Evolutionary conservation across 2,329 filamentous ascomycete genomes (phyloP).

Genomic region (Alternaria sp.): DNA sequence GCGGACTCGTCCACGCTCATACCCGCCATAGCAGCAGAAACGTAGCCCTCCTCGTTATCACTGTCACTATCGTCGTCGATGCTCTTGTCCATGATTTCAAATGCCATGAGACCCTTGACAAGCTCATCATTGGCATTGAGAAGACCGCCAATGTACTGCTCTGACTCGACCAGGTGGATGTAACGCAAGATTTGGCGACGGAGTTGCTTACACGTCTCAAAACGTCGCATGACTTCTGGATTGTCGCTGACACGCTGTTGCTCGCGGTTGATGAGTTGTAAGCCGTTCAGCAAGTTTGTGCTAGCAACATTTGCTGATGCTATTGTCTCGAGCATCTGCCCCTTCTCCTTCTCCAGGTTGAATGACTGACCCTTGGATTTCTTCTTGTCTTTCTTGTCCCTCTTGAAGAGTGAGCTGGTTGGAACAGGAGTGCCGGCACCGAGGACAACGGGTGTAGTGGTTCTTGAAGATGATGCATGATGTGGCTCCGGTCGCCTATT

Average conservation of each 20-base stretch:
- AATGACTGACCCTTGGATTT: constrained; percentile 70
- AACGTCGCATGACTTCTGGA: constrained; percentile 73
- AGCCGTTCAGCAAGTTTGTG: constrained; percentile 86
- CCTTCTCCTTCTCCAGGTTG: constrained; percentile 86
- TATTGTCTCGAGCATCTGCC: constrained; percentile 84
- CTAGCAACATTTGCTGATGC: constrained; percentile 88
- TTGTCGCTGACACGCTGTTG: constrained; percentile 88
- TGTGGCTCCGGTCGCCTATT: constrained; percentile 38
- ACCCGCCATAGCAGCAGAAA: constrained; percentile 53
- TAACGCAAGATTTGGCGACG: constrained; percentile 87
- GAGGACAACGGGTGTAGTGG: constrained; percentile 39
- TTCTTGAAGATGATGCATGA: constrained; percentile 41
- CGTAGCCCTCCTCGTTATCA: constrained; percentile 56
- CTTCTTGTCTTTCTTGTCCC: constrained; percentile 63
- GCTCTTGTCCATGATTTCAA: constrained; percentile 89
- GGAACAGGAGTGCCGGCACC: constrained; percentile 49
- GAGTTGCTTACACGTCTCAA: constrained; percentile 86
- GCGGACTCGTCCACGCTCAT: constrained; percentile 55
- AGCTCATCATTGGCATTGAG: constrained; percentile 96
- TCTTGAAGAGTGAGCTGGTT: constrained; percentile 62
- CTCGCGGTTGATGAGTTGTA: constrained; percentile 92
- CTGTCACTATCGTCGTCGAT: constrained; percentile 76
- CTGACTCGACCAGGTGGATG: constrained; percentile 87
- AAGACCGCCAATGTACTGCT: constrained; percentile 89
- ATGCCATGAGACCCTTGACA: constrained; percentile 91